Percentiles rank a stretch among this genome's conserved stretches.
phyloP scores from a whole-genome alignment of 2,329 filamentous ascomycete genomes.

The Blastomyces parvus region DNA sequence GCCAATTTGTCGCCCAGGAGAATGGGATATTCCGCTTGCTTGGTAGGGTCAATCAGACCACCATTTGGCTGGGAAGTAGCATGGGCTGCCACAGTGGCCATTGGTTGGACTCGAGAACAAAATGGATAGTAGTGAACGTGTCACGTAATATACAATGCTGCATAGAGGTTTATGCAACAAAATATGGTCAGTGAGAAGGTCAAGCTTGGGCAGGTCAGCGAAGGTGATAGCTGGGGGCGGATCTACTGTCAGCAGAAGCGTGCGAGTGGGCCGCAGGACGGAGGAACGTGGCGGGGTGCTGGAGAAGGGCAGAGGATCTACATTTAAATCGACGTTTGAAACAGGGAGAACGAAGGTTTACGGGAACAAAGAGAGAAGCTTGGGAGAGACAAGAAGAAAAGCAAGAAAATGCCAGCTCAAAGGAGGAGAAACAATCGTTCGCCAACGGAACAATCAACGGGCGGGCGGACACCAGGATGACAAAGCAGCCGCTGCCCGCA shows the following conservation, averaged over 20 bases:
- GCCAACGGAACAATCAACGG: not conserved
- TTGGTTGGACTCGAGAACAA: constrained; percentile 3
- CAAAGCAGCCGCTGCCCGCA: not conserved
- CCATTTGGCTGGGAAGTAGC: constrained; percentile 21
- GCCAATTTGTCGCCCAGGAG: constrained; percentile 36
- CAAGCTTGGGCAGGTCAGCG: not conserved
- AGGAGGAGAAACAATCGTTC: not conserved
- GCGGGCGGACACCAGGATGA: not conserved
- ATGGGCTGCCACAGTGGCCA: constrained; percentile 11
- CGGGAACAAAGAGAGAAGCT: not conserved
- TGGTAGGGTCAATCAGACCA: constrained; percentile 35
- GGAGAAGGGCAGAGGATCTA: not conserved
- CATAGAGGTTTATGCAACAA: not conserved
- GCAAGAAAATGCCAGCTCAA: not conserved
- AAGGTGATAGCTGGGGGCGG: constrained; percentile 7
- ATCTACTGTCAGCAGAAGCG: not conserved
- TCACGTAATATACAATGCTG: not conserved
- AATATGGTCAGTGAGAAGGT: not conserved
- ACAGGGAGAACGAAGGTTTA: not conserved
- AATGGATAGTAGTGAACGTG: not conserved
- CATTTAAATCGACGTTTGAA: not conserved
- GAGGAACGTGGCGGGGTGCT: not conserved
- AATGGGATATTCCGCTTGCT: constrained; percentile 39
- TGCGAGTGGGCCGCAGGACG: not conserved
- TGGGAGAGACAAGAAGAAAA: not conserved